Percentiles rank a stretch among this genome's conserved stretches.
These are phyloP conservation scores for Durusdinium trenchii DNA, from an alignment of 73 alveolate genomes.

Conservation along the genomic window DNA sequence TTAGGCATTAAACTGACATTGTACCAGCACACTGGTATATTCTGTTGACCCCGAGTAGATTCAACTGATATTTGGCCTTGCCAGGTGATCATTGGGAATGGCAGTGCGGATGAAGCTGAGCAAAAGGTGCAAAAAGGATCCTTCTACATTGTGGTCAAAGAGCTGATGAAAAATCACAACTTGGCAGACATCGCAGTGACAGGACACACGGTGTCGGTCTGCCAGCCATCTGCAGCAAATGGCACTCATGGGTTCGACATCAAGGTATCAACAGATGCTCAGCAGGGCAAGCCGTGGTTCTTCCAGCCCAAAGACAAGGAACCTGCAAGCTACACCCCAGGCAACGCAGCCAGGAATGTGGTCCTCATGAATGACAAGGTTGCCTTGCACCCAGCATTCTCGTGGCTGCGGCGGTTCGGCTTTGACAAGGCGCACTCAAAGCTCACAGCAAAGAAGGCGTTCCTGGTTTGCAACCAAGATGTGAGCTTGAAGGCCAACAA, in stretches of 20 bases:
- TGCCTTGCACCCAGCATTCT: neutral
- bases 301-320: neutral
- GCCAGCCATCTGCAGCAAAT: neutral
- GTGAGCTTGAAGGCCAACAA: neutral
- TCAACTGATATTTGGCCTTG: neutral
- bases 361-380: neutral
- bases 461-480: neutral
- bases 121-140: neutral
- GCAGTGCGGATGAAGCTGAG: neutral
- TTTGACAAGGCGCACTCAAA: neutral
- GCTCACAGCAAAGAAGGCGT: neutral
- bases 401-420: neutral
- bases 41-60: no score
- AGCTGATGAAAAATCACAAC: neutral
- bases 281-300: neutral
- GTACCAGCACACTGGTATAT: neutral
- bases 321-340: neutral
- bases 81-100: neutral
- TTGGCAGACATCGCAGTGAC: neutral
- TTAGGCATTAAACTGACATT: no score
- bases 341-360: neutral
- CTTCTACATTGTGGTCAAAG: conserved; percentile 15
- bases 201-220: neutral
- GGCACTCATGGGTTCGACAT: neutral
- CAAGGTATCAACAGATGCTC: no score